Evolutionary conservation across 169 alveolate species (phyloP), one percentile per base, ranked within the genome.

Genomic region (Eimeria necatrix): DNA sequence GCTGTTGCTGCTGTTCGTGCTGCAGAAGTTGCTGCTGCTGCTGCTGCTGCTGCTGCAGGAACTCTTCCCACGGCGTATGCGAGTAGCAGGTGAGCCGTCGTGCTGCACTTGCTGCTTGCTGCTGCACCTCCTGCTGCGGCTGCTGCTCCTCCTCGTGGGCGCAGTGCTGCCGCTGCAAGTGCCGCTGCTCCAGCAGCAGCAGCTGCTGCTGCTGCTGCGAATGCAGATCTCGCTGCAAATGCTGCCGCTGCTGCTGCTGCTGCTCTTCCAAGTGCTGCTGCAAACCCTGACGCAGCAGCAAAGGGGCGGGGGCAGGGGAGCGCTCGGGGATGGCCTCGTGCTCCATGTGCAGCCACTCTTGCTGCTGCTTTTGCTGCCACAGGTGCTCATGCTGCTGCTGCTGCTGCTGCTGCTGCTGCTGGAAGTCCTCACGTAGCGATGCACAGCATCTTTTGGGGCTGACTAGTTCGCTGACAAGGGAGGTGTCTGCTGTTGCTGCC

Each of bases 281-380:
- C 18, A 10, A 8, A 10, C 20, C 32, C 41, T 64, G 76, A 9
- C 20, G 56, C 60, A 32, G 86, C 86, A n/a, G 86, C 61, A 61
- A 61, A 61, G 6, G 6, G 73, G 6, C n/a, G 22, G 12, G 73
- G 73, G 18, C 73, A 61, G 32, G 73, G 6, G 18, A 7, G n/a
- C 32, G n/a, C n/a, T 61, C 73, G 18, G 4, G 4, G 6, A 18
- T 24, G 6, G 4, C n/a, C 32, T 7, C n/a, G 73, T 24, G 5
- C 73, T 61, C 24, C 18, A 20, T 24, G 73, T 61, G n/a, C 12
- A 61, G 73, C 81, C 81, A 20, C 22, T 76, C 87, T 61, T 76
- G 87, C 87, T 46, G 87, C 48, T 76, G 87, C 87, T 76, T 24
- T 20, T 48, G 87, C 87, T 76, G 87, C 48, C 46, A 61, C 87